Evolutionary conservation across 768 basidiomycete species (phyloP), one percentile per base, ranked within the genome.

Genomic region (Candolleomyces aberdarensis): DNA sequence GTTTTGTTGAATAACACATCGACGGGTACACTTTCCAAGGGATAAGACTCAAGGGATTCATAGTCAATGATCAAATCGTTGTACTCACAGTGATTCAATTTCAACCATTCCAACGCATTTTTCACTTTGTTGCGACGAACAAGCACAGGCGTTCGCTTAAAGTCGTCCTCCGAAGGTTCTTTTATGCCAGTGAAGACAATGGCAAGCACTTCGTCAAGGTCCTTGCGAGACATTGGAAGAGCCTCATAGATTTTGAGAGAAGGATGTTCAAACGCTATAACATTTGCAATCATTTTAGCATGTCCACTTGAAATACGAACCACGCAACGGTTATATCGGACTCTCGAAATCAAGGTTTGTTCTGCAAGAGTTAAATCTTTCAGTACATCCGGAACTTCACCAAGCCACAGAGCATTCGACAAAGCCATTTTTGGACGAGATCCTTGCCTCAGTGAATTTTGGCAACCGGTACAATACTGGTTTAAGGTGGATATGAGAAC

Each of bases 11-110:
- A 70, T n/a, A 67, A 64, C 44, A 76, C 62, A 9, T 58, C 46
- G 5, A 70, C 72, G 43, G 67, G 70, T 5, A 67, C 67, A 36
- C 22, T 63, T 58, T 62, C 59, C 46, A 67, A 61, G 3, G 60
- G 66, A 65, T 71, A 77, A 39, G 43, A 4, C 1, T 50, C 31
- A 15, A 73, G 55, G 58, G 69, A 74, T 5, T 70, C 61, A 2
- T 65, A 26, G 0, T 71, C 72, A 22, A 77, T 74, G 0, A 62
- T 48, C 1, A 77, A 43, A 54, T 76, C 74, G n/a, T 6, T 22
- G 60, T 78, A 79, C 50, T 72, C 71, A 0, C 15, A 0, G 62
- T 77, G 75, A 59, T 78, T 78, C 0, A 74, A 41, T 47, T 70
- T 74, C 13, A 78, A 58, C 76, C 76, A 77, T 47, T 74, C 65